phyloP scores from a whole-genome alignment of 495 filamentous ascomycete species.

The Xanthoparmelia taractica region DNA sequence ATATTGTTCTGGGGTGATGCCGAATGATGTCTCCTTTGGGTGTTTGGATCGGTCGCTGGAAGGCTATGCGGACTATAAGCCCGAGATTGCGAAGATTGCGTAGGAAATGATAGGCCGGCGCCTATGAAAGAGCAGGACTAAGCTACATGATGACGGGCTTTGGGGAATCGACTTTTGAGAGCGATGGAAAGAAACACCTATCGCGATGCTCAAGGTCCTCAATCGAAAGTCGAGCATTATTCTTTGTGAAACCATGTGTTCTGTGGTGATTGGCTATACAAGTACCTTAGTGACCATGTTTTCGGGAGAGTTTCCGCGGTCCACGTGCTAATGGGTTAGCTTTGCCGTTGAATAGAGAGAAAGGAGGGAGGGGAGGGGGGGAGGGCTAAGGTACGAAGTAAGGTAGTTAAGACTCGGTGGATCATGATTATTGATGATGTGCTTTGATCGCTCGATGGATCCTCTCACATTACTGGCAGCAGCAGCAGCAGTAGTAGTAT shows the following conservation, averaged over 20 bases:
- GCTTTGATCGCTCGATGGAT: constrained; percentile 1
- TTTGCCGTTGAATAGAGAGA: neutral
- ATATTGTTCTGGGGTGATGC: neutral
- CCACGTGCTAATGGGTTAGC: neutral
- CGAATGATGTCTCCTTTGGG: neutral
- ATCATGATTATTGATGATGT: neutral
- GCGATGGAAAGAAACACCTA: neutral
- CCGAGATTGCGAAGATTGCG: neutral
- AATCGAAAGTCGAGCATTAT: neutral
- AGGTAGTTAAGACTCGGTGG: neutral
- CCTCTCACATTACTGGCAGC: neutral
- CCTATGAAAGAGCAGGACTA: neutral
- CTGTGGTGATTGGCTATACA: neutral
- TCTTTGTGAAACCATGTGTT: neutral
- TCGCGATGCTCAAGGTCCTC: neutral
- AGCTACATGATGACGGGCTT: neutral
- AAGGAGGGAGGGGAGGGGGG: too few relatives aligned
- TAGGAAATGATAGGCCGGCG: neutral
- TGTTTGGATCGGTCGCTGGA: neutral
- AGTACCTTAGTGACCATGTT: too few relatives aligned
- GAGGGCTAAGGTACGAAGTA: neutral
- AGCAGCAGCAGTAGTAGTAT: too few relatives aligned
- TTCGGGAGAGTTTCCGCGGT: neutral
- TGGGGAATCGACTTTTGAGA: neutral
- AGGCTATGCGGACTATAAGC: neutral